These are phyloP conservation scores for Angomonas ambiguus DNA, from an alignment of 208 protist species.

Conservation along the genomic window DNA sequence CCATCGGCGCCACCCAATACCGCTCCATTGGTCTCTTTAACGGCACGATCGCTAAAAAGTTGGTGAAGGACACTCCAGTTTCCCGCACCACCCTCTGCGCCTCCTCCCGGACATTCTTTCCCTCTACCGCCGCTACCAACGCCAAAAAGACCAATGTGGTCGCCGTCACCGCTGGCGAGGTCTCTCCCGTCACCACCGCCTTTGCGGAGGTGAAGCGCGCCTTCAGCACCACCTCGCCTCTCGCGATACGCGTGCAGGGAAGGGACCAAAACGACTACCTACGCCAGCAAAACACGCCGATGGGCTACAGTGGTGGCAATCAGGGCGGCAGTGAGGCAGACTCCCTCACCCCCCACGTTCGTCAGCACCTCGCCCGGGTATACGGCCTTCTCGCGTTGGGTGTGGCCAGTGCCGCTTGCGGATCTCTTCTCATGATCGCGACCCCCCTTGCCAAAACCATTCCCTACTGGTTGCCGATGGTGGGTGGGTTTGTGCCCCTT, in stretches of 20 bases:
- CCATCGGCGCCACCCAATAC: neutral
- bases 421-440: constrained; percentile 68
- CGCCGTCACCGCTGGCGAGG: neutral
- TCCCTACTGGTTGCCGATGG: constrained; percentile 82
- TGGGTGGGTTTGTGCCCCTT: constrained; percentile 77
- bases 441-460: constrained; percentile 67
- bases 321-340: constrained; percentile 50
- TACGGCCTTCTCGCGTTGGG: constrained; percentile 61
- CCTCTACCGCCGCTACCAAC: neutral
- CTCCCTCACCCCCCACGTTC: constrained; percentile 76
- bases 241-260: neutral
- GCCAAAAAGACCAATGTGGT: neutral
- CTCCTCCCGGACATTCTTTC: neutral
- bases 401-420: constrained; percentile 25
- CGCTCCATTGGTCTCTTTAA: neutral
- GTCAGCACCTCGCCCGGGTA: constrained; percentile 75
- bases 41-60: neutral
- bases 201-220: neutral
- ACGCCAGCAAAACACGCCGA: constrained; percentile 33
- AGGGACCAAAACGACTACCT: constrained; percentile 21
- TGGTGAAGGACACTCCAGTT: neutral
- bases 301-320: constrained; percentile 30
- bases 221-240: neutral
- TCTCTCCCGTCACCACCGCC: neutral
- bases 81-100: neutral